Evolutionary conservation across 768 basidiomycete species (phyloP).

Genomic region (Mycena vitilis): DNA sequence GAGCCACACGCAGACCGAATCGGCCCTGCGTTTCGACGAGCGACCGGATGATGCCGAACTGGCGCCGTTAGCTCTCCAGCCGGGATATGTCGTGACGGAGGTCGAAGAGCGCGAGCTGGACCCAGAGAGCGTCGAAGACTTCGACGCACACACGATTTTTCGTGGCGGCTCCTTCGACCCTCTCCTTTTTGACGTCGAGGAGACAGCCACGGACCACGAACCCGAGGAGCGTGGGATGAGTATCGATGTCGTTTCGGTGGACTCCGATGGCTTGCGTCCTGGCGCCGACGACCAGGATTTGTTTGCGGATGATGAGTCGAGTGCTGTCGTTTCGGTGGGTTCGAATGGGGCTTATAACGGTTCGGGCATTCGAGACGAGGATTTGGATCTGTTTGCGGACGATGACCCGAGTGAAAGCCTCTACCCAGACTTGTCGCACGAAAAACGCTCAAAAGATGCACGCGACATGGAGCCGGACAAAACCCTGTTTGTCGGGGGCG

Average conservation of each 20-base stretch:
- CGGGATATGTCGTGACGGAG: constrained; percentile 28
- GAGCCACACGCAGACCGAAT: constrained; percentile 3
- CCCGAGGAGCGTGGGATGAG: constrained; percentile 21
- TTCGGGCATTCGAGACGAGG: too few relatives aligned
- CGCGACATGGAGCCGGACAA: too few relatives aligned
- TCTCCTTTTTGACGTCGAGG: constrained; percentile 30
- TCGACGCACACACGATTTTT: constrained; percentile 26
- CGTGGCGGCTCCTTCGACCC: constrained; percentile 29
- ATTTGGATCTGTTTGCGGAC: too few relatives aligned
- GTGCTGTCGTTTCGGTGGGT: too few relatives aligned
- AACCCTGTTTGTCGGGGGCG: background rate
- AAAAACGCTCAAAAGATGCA: too few relatives aligned
- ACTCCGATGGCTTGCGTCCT: too few relatives aligned
- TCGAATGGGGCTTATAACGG: too few relatives aligned
- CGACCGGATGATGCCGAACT: background rate
- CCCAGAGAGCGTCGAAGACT: background rate
- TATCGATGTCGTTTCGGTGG: constrained; percentile 18
- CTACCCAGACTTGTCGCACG: too few relatives aligned
- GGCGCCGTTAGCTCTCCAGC: too few relatives aligned
- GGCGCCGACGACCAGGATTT: too few relatives aligned
- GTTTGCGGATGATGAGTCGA: too few relatives aligned
- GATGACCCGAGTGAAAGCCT: too few relatives aligned
- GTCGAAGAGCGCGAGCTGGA: constrained; percentile 22
- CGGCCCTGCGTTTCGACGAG: constrained; percentile 2
- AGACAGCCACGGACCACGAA: constrained; percentile 21